Base-by-base conservation (phyloP, 31 red algal genomes). In the Endocladia muricata region DNA sequence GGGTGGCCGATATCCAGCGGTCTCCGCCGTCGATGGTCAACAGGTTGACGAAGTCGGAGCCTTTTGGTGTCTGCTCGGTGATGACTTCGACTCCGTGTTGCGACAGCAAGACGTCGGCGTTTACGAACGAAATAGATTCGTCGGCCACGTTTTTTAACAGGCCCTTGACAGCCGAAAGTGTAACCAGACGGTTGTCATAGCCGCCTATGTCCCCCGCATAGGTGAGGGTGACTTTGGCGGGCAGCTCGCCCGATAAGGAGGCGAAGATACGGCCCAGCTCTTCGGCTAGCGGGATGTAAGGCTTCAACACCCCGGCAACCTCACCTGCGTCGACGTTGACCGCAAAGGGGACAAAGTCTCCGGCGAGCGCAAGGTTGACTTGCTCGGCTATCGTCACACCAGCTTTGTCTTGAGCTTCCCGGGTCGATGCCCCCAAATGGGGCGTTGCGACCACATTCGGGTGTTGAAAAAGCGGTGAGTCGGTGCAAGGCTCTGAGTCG, bases 401-500 rank as follows among this genome's bases (percentile, higher is more conserved):
- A 22, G 78, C 86, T 31, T 90, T 84, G 3, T 76, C 31, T 48
- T 90, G 86, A 1, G 86, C 86, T 72, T 90, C 86, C 41, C 40
- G 54, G 6, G 86, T 90, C 33, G 80, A 71, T 1, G 86, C 86
- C n/a, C 86, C 86, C 21, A 90, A 66, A 38, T 90, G 86, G 8
- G 86, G 88, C 38, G 88, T 91, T n/a, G 58, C 71, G 15, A 90
- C 21, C 52, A 92, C 85, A 6, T 43, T 81, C 2, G 88, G 86
- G 36, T 91, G 85, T 8, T 32, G 41, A 9, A 69, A 58, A 9
- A 92, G 29, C 35, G 71, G 74, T 19, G 31, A 42, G 36, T 90
- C 79, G 41, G 76, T 35, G 26, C 55, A n/a, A 29, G 88, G 88
- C 33, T 92, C 88, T 19, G 62, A 39, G 3, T 43, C 77, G 34